Percentiles rank a stretch among this genome's conserved stretches.
Conservation (phyloP, 768 basidiomycete species). For the Podaxis mareebaensis region DNA sequence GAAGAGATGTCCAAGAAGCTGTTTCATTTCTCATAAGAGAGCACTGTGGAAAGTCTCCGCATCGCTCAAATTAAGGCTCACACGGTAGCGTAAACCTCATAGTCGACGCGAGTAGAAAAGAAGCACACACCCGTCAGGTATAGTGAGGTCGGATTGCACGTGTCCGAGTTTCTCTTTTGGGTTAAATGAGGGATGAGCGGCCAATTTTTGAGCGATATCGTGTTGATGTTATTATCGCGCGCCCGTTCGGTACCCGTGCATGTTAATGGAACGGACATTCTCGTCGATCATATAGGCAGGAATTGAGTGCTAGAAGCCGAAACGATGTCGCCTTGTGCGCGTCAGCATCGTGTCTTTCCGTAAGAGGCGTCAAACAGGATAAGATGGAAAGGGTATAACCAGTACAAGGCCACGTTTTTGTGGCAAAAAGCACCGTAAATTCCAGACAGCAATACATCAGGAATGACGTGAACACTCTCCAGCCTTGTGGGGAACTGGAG, state of each 20-base stretch:
- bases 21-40: background rate
- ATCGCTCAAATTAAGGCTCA: background rate
- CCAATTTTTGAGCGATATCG: too few relatives aligned
- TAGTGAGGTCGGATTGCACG: background rate
- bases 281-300: background rate
- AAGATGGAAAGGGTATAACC: background rate
- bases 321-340: background rate
- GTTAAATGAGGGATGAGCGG: too few relatives aligned
- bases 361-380: background rate
- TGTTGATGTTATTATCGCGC: too few relatives aligned
- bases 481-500: background rate
- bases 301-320: background rate
- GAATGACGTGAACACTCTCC: conserved; percentile 1
- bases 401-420: background rate
- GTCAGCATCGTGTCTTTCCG: background rate
- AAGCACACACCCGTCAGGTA: background rate
- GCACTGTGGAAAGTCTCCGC: background rate
- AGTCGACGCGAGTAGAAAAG: background rate
- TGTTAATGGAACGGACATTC: background rate
- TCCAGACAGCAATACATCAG: background rate
- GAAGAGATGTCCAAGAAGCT: background rate
- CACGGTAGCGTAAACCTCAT: background rate
- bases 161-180: too few relatives aligned
- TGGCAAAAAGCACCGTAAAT: background rate
- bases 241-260: background rate